Conservation (phyloP, 345 rosid species). For the Aurinia saxatilis region DNA sequence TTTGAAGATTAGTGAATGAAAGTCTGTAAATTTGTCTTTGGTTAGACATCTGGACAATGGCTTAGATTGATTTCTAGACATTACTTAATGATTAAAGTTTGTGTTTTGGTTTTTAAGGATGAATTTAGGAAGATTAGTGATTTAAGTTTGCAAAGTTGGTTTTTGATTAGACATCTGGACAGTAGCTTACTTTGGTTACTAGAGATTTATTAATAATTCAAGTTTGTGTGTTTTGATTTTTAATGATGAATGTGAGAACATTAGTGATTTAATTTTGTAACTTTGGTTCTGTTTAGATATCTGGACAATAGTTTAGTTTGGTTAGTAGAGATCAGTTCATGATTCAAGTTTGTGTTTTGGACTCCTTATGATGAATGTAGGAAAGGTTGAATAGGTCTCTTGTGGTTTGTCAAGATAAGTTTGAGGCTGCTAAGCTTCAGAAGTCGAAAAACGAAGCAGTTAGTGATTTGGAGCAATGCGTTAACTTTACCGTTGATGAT, state of each 20-base stretch:
- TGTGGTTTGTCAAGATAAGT: conserved; percentile 85
- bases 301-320: neutral
- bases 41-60: too few relatives aligned
- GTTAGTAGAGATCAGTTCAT: neutral
- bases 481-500: conserved; percentile 55
- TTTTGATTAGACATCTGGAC: too few relatives aligned
- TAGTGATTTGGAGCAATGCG: conserved; percentile 59
- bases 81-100: too few relatives aligned
- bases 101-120: too few relatives aligned
- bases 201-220: too few relatives aligned
- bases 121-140: neutral
- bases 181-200: neutral
- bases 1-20: too few relatives aligned
- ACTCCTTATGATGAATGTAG: conserved; percentile 30
- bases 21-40: too few relatives aligned
- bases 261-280: neutral
- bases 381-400: conserved; percentile 78
- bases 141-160: neutral
- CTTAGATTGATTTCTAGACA: too few relatives aligned
- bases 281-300: neutral
- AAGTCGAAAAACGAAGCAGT: conserved; percentile 38
- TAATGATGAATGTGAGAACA: neutral
- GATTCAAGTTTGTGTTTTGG: neutral
- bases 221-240: neutral
- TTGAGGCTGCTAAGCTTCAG: conserved; percentile 64